Conservation (phyloP, 805 yeast genomes). For the Cyberlindnera samutprakarnensis region DNA sequence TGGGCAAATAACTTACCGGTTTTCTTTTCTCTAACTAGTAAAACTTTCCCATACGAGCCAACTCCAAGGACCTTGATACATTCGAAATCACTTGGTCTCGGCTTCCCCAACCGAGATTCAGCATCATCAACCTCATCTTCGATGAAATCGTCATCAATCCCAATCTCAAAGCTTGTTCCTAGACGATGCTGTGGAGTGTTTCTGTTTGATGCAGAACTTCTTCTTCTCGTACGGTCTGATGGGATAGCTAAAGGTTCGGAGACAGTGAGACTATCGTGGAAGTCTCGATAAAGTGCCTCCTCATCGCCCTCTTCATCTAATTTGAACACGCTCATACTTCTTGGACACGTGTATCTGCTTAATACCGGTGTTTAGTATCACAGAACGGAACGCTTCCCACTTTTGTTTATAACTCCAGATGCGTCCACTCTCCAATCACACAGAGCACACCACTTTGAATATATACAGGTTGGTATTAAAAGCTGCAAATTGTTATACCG, state of each 20-base stretch:
- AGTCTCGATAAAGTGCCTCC: slow-evolving; percentile 10
- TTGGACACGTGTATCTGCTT: not conserved
- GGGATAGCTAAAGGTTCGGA: slow-evolving; percentile 13
- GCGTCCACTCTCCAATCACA: no score
- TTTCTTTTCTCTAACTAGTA: slow-evolving; percentile 58
- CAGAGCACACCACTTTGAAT: no score
- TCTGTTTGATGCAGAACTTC: slow-evolving; percentile 21
- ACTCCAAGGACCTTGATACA: slow-evolving; percentile 74
- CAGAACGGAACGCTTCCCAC: no score
- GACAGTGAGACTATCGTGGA: slow-evolving; percentile 12
- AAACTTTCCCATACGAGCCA: slow-evolving; percentile 86
- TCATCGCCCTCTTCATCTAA: slow-evolving; percentile 18
- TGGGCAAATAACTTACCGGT: slow-evolving; percentile 73
- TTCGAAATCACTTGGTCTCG: slow-evolving; percentile 48
- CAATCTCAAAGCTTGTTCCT: slow-evolving; percentile 46
- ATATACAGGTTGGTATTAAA: no score
- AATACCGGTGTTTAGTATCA: no score
- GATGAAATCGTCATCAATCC: slow-evolving; percentile 32
- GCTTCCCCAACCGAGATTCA: slow-evolving; percentile 12
- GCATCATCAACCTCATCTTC: slow-evolving; percentile 1
- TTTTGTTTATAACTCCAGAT: no score
- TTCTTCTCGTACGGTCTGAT: slow-evolving; percentile 10
- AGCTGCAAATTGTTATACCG: no score
- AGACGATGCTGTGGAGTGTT: slow-evolving; percentile 24
- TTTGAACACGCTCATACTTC: slow-evolving; percentile 16